Conservation (phyloP, 2,329 filamentous ascomycete genomes). For the Claviceps sp. region DNA sequence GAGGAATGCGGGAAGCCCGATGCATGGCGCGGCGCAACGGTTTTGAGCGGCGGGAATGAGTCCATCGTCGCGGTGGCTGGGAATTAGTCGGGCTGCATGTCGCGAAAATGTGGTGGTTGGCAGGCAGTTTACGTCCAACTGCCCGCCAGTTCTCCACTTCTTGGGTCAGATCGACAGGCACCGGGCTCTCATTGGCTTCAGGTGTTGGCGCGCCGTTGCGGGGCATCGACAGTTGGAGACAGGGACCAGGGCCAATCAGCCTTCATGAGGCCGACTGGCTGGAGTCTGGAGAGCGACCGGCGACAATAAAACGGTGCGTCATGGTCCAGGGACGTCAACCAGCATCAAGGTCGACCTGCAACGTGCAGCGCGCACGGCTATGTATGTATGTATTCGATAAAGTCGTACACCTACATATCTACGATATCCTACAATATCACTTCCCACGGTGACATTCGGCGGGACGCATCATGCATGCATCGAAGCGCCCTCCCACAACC, state of each 20-base stretch:
- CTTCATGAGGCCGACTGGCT: not conserved
- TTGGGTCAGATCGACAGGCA: not conserved
- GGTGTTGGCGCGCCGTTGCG: not conserved
- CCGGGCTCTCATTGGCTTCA: not conserved
- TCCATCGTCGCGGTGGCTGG: conserved; percentile 5
- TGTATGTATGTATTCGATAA: no score
- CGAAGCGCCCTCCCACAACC: no score
- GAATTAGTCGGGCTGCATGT: not conserved
- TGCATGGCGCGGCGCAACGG: not conserved
- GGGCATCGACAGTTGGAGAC: not conserved
- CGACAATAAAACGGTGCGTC: not conserved
- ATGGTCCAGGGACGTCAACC: no score
- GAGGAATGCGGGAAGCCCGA: not conserved
- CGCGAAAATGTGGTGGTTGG: conserved; percentile 4
- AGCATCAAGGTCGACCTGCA: no score
- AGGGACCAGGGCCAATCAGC: not conserved
- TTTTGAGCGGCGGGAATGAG: not conserved
- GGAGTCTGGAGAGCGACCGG: not conserved
- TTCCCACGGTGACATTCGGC: no score
- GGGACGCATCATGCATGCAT: no score
- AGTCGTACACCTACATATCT: no score
- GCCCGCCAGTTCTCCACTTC: not conserved
- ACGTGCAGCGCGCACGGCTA: no score
- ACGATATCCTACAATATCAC: no score
- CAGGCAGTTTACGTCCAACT: not conserved